These are phyloP conservation scores for Cichorium intybus DNA, from an alignment of 140 eudicot species.

Conservation along the genomic window DNA sequence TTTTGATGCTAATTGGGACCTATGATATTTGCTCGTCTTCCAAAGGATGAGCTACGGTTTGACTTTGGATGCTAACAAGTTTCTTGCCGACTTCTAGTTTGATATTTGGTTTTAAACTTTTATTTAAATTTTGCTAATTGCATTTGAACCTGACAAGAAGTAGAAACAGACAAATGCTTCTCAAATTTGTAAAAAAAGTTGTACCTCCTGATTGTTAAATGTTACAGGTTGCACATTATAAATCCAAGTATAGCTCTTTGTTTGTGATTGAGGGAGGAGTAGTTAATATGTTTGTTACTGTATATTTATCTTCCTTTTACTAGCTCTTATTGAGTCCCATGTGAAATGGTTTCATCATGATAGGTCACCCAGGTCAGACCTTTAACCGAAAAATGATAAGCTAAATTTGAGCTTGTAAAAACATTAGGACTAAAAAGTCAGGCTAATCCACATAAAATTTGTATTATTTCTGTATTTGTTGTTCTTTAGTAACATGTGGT, in stretches of 20 bases:
- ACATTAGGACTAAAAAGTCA: background rate
- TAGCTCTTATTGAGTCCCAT: background rate
- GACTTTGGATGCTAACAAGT: slow-evolving; percentile 16
- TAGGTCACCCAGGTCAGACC: background rate
- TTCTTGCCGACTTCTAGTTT: slow-evolving; percentile 1
- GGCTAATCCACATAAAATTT: background rate
- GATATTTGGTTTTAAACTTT: background rate
- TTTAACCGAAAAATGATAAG: background rate
- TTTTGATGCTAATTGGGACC: slow-evolving; percentile 3
- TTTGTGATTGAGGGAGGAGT: background rate
- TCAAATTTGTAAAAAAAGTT: slow-evolving; percentile 2
- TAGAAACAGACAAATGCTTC: slow-evolving; percentile 4
- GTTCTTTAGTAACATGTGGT: too few species aligned
- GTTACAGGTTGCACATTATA: background rate
- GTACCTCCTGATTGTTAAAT: background rate
- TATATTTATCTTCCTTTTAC: background rate
- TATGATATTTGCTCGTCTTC: background rate
- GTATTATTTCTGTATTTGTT: too few species aligned
- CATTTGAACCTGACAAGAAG: slow-evolving; percentile 10
- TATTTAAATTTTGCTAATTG: background rate
- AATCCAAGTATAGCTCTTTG: background rate
- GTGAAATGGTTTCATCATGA: background rate
- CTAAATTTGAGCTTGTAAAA: background rate
- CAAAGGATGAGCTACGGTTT: slow-evolving; percentile 6
- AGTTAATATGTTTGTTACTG: background rate